These are phyloP conservation scores for Umbilicaria muhlenbergii DNA, from an alignment of 495 filamentous ascomycete genomes.

Conservation along the genomic window DNA sequence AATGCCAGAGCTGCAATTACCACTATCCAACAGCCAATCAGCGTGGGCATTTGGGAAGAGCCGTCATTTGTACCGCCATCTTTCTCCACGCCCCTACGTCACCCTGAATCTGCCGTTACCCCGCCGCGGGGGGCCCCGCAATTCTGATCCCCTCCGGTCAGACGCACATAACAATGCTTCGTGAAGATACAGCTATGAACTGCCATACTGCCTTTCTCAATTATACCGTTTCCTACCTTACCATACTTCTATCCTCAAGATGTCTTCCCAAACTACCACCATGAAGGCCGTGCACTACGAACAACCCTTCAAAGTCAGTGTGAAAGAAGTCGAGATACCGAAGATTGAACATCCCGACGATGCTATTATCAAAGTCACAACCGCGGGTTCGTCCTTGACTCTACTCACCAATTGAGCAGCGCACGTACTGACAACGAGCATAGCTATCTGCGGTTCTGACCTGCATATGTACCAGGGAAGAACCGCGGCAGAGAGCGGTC, in stretches of 20 bases:
- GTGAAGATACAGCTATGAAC: too few species aligned
- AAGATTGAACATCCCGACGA: slow-evolving; percentile 38
- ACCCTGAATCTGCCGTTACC: slow-evolving; percentile 15
- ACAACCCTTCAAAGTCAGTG: slow-evolving; percentile 33
- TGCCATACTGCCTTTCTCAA: too few species aligned
- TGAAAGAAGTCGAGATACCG: slow-evolving; percentile 32
- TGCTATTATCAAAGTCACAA: slow-evolving; percentile 40
- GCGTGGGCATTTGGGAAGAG: too few species aligned
- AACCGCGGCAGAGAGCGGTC: slow-evolving; percentile 33
- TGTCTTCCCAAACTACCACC: slow-evolving; percentile 12
- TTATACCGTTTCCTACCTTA: too few species aligned
- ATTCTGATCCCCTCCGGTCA: slow-evolving; percentile 5
- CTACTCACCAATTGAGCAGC: background rate
- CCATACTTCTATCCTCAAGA: background rate
- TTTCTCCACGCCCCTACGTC: slow-evolving; percentile 5
- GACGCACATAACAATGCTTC: background rate
- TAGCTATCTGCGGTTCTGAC: slow-evolving; percentile 36
- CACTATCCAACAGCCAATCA: too few species aligned
- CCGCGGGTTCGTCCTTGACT: slow-evolving; percentile 17
- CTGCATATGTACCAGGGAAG: slow-evolving; percentile 37
- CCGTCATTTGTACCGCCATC: background rate
- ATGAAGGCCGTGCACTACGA: slow-evolving; percentile 44
- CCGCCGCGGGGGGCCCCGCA: slow-evolving; percentile 11
- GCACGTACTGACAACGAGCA: background rate
- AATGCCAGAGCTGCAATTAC: too few species aligned